Conservation (phyloP, 176 grass and related monocot genomes). For the Panicum miliaceum region DNA sequence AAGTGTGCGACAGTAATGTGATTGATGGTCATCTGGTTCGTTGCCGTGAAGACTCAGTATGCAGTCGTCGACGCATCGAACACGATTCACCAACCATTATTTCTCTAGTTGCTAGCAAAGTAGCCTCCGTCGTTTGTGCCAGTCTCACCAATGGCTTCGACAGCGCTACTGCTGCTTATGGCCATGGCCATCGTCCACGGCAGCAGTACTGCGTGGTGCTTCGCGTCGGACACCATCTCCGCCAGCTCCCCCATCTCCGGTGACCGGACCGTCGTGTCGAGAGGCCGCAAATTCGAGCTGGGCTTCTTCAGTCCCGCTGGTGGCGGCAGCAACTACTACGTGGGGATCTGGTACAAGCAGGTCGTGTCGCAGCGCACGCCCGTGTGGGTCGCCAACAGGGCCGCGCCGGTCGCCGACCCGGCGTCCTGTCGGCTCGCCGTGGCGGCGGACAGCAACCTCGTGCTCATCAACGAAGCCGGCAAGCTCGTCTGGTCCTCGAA, state of each 20-base stretch:
- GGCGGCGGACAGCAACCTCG: constrained; percentile 48
- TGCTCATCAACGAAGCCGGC: constrained; percentile 33
- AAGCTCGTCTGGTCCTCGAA: constrained; percentile 54
- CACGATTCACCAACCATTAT: no score
- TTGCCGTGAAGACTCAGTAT: no score
- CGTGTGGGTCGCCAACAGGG: constrained; percentile 66
- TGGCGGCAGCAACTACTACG: constrained; percentile 26
- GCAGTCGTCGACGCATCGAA: no score
- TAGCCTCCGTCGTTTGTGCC: no score
- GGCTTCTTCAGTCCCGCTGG: constrained; percentile 56
- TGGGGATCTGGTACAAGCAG: constrained; percentile 66
- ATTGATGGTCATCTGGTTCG: no score
- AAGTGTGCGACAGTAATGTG: no score
- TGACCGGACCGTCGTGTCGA: constrained; percentile 47
- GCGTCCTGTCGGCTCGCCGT: constrained; percentile 34
- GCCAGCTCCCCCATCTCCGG: constrained; percentile 47
- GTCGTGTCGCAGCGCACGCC: constrained; percentile 24
- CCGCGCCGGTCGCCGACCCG: constrained; percentile 45
- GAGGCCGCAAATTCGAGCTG: constrained; percentile 49
- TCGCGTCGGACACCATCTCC: constrained; percentile 38
- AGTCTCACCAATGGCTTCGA: background rate
- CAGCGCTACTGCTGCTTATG: background rate
- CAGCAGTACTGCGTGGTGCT: background rate
- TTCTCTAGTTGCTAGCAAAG: no score
- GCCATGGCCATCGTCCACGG: background rate